Conservation (phyloP, 208 protist genomes). For the Crithidia acanthocephali region DNA sequence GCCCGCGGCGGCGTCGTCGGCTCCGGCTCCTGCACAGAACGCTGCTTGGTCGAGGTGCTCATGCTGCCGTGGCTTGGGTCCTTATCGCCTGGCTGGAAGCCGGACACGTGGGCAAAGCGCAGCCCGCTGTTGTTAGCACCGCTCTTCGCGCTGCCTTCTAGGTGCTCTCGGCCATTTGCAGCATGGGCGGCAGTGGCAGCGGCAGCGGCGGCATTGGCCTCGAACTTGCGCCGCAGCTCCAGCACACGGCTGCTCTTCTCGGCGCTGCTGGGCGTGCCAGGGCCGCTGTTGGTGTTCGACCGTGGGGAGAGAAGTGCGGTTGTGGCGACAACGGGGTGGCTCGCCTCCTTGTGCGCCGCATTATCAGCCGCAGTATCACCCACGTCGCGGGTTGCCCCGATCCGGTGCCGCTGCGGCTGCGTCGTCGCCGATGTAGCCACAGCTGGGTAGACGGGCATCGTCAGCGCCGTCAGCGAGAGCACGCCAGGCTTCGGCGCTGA, state of each 20-base stretch:
- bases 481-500: slow-evolving; percentile 6
- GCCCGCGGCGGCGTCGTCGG: not conserved
- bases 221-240: slow-evolving; percentile 13
- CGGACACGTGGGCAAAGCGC: slow-evolving; percentile 1
- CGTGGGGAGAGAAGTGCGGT: not conserved
- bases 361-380: not conserved
- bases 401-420: not conserved
- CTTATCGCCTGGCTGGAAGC: not conserved
- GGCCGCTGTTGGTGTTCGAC: not conserved
- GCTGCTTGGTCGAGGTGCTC: slow-evolving; percentile 20
- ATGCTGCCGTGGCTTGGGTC: not conserved
- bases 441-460: not conserved
- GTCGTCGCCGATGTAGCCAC: not conserved
- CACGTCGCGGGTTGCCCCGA: not conserved
- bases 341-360: not conserved
- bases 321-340: not conserved
- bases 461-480: slow-evolving; percentile 4
- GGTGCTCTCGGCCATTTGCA: not conserved
- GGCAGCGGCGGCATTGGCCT: not conserved
- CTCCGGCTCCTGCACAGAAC: not conserved
- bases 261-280: slow-evolving; percentile 3
- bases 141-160: not conserved
- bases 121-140: not conserved
- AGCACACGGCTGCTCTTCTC: slow-evolving; percentile 9
- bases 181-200: not conserved